phyloP scores from a whole-genome alignment of 2,329 filamentous ascomycete species.

The Epichloe aotearoae region DNA sequence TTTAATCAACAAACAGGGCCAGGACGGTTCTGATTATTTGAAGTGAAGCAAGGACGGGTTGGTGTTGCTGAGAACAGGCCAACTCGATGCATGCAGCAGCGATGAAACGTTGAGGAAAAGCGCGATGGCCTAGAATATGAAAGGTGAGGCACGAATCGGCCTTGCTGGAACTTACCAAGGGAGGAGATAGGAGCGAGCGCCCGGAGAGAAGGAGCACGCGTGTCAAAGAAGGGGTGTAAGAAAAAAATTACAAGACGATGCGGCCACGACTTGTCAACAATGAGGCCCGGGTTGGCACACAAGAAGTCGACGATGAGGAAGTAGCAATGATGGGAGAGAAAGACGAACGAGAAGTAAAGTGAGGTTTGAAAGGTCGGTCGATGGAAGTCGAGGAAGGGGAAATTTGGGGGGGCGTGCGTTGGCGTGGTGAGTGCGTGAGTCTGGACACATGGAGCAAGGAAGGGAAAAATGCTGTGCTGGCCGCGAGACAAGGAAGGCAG shows the following conservation, averaged over 20 bases:
- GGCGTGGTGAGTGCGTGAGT: conserved; percentile 6
- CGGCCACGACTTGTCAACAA: conserved; percentile 9
- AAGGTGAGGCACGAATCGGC: conserved; percentile 1
- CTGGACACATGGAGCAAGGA: conserved; percentile 8
- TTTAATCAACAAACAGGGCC: background rate
- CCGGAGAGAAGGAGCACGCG: conserved; percentile 16
- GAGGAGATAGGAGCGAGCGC: conserved; percentile 9
- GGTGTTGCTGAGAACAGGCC: background rate
- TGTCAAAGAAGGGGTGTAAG: conserved; percentile 18
- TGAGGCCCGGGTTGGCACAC: conserved; percentile 6
- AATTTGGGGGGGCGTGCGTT: conserved; percentile 12
- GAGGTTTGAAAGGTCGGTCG: conserved; percentile 5
- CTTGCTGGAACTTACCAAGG: conserved; percentile 8
- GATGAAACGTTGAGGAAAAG: background rate
- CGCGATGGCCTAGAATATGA: background rate
- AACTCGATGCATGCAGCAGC: background rate
- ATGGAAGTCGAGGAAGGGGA: conserved; percentile 12
- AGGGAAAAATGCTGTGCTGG: conserved; percentile 21
- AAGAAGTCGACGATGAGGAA: conserved; percentile 16
- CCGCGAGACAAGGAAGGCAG: conserved; percentile 3
- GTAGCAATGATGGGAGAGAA: conserved; percentile 23
- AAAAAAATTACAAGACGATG: conserved; percentile 15
- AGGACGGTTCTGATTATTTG: background rate
- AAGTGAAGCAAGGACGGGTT: background rate
- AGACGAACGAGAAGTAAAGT: conserved; percentile 11